Base-by-base conservation (phyloP, 768 basidiomycete genomes). In the Podaxis sp. region DNA sequence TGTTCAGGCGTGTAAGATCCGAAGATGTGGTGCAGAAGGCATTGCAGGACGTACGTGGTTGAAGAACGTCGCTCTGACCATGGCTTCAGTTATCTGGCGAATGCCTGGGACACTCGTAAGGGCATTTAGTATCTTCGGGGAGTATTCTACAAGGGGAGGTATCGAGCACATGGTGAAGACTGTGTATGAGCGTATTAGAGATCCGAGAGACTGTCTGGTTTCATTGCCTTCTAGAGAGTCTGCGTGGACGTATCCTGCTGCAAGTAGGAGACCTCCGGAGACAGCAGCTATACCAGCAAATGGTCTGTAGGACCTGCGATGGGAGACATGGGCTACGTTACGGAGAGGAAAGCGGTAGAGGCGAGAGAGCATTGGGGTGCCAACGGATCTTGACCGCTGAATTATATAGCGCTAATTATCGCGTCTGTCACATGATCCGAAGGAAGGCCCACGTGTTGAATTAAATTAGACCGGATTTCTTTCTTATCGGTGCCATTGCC, bases 11-110 rank as follows among this genome's bases (percentile, higher is more conserved):
- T 7, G 41, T 41, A 60, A 63, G 55, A 64, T 37, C 44, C 59
- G 60, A 38, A 13, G 41, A 30, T 13, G 26, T 13, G 41, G 26
- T 12, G 28, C 20, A 28, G 6, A 8, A 13, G 20, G 44, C n/a
- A 36, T 57, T 26, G 44, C 7, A 10, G 37, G 40, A 65, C 81
- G 33, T 65, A 89, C 91, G 77, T 96, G 95, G 51, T 84, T 81
- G 69, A 95, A 96, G 78, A 97, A 96, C 0, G 95, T 96, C 10
- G 80, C 74, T 46, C 91, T 81, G 4, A 96, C 89, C 58, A 91
- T 70, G 1, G 77, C 78, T 69, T 93, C 87, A 1, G 89, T 87
- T 44, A 93, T 68, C 59, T 83, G 77, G 62, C 80, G 84, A 0
- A 95, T 52, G 0, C 89, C 81, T n/a, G 89, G 83, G 1, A 87